phyloP scores from a whole-genome alignment of 768 basidiomycete genomes.

The Auriscalpium orientale region DNA sequence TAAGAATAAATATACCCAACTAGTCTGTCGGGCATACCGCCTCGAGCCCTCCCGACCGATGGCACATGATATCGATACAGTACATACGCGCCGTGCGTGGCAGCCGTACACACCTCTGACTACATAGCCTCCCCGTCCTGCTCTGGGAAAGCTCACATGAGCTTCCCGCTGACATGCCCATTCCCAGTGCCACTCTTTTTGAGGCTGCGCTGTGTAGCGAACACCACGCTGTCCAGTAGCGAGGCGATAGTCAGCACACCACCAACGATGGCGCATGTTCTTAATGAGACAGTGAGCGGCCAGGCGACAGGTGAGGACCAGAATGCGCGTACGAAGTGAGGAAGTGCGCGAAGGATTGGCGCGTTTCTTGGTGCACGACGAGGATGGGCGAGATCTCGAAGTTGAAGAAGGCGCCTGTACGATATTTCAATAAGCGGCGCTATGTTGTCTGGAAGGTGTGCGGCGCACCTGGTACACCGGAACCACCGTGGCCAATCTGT shows the following conservation, averaged over 20 bases:
- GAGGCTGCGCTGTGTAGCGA: conserved; percentile 69
- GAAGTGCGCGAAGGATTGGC: conserved; percentile 97
- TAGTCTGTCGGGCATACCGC: too few species aligned
- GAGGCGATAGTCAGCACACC: conserved; percentile 94
- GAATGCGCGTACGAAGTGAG: conserved; percentile 74
- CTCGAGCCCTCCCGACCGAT: too few species aligned
- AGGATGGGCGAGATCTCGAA: conserved; percentile 97
- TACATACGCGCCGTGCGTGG: too few species aligned
- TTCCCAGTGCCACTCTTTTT: conserved; percentile 44
- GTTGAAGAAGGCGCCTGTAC: conserved; percentile 76
- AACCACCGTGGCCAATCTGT: conserved; percentile 64
- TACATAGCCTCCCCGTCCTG: too few species aligned
- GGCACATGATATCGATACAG: too few species aligned
- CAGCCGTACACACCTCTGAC: too few species aligned
- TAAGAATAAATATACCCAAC: too few species aligned
- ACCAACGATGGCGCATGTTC: conserved; percentile 95
- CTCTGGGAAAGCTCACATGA: conserved; percentile 9
- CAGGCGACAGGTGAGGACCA: neutral
- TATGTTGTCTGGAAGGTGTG: neutral
- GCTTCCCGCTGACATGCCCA: conserved; percentile 13
- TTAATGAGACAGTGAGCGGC: conserved; percentile 23
- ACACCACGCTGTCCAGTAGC: conserved; percentile 79
- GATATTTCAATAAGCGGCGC: neutral
- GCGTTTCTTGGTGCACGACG: conserved; percentile 82
- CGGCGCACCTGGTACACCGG: conserved; percentile 60